Conservation (phyloP, 176 grass and related monocot species). For the Typha latifolia region DNA sequence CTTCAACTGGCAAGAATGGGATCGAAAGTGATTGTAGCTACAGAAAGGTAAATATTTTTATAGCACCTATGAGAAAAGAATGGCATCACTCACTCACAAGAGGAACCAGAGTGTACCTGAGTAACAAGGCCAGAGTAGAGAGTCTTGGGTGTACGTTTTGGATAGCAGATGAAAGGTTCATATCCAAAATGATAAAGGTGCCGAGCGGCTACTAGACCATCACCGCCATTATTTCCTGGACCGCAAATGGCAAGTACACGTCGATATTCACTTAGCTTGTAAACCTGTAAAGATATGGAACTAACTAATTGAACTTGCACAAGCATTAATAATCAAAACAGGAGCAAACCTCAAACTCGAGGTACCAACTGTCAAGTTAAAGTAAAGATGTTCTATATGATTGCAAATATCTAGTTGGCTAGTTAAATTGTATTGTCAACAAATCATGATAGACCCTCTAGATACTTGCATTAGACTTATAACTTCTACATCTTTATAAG, state of each 20-base stretch:
- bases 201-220: slow-evolving; percentile 94
- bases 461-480: no score
- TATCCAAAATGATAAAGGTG: slow-evolving; percentile 86
- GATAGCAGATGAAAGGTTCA: slow-evolving; percentile 61
- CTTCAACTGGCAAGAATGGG: slow-evolving; percentile 52
- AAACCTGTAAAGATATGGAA: slow-evolving; percentile 47
- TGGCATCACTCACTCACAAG: no score
- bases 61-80: slow-evolving; percentile 6
- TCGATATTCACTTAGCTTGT: slow-evolving; percentile 60
- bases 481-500: no score
- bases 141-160: slow-evolving; percentile 61
- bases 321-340: no score
- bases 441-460: no score
- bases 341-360: no score
- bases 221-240: slow-evolving; percentile 93
- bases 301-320: background rate
- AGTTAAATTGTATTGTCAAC: no score
- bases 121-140: slow-evolving; percentile 79
- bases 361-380: no score
- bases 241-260: slow-evolving; percentile 75
- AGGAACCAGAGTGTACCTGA: slow-evolving; percentile 29
- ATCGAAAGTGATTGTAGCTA: slow-evolving; percentile 64
- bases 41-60: slow-evolving; percentile 4
- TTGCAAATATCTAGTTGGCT: no score
- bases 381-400: no score